Evolutionary conservation across 768 basidiomycete genomes (phyloP).

Genomic region (Mycena haematopus): DNA sequence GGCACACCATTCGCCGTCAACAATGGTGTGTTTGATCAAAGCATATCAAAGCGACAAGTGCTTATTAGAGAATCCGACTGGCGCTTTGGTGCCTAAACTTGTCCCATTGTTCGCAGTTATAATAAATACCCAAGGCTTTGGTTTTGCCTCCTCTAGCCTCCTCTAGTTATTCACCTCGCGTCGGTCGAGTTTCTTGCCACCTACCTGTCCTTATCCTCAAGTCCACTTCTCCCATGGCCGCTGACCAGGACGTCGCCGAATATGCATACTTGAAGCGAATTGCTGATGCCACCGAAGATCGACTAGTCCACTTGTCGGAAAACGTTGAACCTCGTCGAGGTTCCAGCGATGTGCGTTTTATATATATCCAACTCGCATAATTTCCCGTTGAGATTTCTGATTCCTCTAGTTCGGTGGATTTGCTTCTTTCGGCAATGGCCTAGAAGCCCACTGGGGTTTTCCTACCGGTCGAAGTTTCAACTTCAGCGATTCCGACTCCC

Average conservation of each 20-base stretch:
- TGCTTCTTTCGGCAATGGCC: neutral
- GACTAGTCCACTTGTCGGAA: neutral
- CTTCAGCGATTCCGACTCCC: neutral
- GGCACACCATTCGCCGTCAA: too few relatives aligned
- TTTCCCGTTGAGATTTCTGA: neutral
- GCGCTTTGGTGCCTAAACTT: neutral
- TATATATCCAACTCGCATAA: neutral
- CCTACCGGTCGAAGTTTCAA: neutral
- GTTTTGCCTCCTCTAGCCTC: neutral
- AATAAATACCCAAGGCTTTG: constrained; percentile 5
- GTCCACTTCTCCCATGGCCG: neutral
- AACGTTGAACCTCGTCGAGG: neutral
- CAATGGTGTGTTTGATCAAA: neutral
- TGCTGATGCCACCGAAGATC: constrained; percentile 16
- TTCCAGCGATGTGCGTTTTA: constrained; percentile 1
- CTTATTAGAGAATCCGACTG: constrained; percentile 8
- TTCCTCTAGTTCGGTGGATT: constrained; percentile 9
- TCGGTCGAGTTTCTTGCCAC: constrained; percentile 8
- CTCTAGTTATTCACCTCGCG: neutral
- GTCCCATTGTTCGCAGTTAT: neutral
- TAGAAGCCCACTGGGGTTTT: neutral
- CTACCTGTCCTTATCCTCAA: neutral
- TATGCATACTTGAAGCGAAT: neutral
- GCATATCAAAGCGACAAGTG: neutral
- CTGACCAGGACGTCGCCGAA: neutral